A percentile compares a stretch with the other conserved stretches of the same genome.
These are phyloP conservation scores for Pisolithus tinctorius DNA, from an alignment of 768 basidiomycete species.

Conservation along the genomic window DNA sequence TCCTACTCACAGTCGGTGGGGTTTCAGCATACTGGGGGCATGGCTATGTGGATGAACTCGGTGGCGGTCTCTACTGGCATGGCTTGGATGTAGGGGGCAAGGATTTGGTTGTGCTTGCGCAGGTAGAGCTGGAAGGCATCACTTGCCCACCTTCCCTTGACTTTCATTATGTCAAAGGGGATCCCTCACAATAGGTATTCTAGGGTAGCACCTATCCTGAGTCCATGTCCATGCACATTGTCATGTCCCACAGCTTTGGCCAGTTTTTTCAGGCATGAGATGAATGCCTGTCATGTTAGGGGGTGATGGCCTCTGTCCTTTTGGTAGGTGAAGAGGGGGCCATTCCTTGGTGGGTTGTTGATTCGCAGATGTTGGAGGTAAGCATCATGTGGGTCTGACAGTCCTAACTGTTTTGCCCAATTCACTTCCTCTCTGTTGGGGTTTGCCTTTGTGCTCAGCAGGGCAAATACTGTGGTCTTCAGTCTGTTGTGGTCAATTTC, in stretches of 20 bases:
- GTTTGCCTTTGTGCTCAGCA: background rate
- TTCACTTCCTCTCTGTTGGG: background rate
- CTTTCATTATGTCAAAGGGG: no score
- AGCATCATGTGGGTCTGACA: background rate
- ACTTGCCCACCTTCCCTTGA: no score
- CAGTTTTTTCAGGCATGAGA: background rate
- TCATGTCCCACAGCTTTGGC: background rate
- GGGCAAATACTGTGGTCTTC: background rate
- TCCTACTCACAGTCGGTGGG: no score
- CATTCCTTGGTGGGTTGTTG: background rate
- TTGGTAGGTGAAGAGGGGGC: background rate
- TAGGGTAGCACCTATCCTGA: no score
- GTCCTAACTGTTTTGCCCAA: background rate
- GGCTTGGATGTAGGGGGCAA: no score
- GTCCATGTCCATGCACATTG: conserved; percentile 12
- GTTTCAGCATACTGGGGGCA: no score
- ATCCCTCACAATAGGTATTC: no score
- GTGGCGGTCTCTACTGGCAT: no score
- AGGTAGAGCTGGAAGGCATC: no score
- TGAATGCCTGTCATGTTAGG: conserved; percentile 19
- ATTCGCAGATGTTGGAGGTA: background rate
- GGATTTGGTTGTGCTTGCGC: no score
- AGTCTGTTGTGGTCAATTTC: background rate
- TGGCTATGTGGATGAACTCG: no score
- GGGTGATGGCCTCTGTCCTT: background rate